These are phyloP conservation scores for Solanum pennellii DNA, from an alignment of 257 asterid genomes.

Conservation along the genomic window DNA sequence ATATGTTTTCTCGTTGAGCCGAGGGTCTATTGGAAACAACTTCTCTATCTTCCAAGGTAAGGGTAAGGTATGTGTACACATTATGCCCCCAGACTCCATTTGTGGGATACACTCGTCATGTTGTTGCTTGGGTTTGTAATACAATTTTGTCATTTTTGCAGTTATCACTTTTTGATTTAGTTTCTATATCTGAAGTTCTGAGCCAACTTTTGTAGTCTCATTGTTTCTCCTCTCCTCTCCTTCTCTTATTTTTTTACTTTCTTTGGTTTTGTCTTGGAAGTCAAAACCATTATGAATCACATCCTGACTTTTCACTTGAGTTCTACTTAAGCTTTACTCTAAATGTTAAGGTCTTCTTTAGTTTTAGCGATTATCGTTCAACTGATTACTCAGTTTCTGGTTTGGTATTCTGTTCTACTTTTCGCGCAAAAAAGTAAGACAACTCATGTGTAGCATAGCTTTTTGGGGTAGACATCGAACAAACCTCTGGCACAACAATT, in stretches of 20 bases:
- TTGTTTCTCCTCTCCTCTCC: background rate
- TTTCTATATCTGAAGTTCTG: background rate
- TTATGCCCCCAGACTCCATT: no score
- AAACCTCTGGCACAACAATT: background rate
- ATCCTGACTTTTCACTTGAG: background rate
- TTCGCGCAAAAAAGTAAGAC: background rate
- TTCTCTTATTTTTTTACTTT: background rate
- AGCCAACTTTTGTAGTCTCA: background rate
- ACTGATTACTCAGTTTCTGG: background rate
- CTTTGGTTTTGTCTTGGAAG: background rate
- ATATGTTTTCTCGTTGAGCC: background rate
- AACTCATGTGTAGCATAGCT: background rate
- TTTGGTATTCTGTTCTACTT: background rate
- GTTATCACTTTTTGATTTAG: background rate
- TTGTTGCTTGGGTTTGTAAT: background rate
- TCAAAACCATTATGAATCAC: background rate
- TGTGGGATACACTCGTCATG: background rate
- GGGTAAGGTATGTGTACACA: background rate
- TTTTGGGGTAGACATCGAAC: background rate
- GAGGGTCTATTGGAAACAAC: background rate
- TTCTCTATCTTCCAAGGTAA: background rate
- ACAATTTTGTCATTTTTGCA: background rate
- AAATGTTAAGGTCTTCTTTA: background rate
- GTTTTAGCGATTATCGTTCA: background rate
- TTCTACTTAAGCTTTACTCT: background rate